Base-by-base conservation (phyloP, 805 yeast genomes). In the Candida chilensis region DNA sequence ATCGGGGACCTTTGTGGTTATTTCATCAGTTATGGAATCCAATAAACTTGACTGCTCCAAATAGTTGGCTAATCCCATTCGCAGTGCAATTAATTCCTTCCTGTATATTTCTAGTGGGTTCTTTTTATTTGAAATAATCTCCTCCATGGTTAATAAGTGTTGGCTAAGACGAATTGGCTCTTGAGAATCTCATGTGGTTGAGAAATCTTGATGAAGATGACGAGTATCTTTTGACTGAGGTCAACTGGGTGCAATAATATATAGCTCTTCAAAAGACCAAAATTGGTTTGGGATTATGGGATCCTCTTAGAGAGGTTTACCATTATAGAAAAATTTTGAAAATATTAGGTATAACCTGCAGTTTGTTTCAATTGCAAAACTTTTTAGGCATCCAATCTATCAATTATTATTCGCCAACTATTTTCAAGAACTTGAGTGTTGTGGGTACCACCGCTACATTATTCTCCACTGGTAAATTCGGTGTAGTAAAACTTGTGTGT, bases 401-500 rank as follows among this genome's bases (percentile, higher is more conserved):
- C 31, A 67, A 63, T 27, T 71, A 71, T 42, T 71, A 70, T 43
- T 66, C 75, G 11, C 74, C 74, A 16, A 56, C 62, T 7, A 55
- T 71, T 26, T 67, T 71, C 48, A 50, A 59, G 36, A 55, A 71
- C 4, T 54, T 71, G 33, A 77, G 78, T 12, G 57, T 71, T 13
- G 45, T 45, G 19, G 68, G 73, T 2, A 44, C 61, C 5, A 52
- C 60, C 28, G 61, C 72, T 1, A 60, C 64, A 2, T 52, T 71
- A 27, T 55, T 66, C 13, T 66, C 76, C 4, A 69, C 75, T 5
- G 77, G 77, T 31, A 50, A 70, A 31, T 69, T 68, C 44, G 78
- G 77, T 17, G 49, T 68, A 20, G 50, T 68, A 27, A 70, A 70
- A 38, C 64, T 59, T n/a, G 50, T 52, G 11, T 60, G 63, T 19